Conservation (phyloP, 768 basidiomycete species). For the Kwoniella heveanensis region DNA sequence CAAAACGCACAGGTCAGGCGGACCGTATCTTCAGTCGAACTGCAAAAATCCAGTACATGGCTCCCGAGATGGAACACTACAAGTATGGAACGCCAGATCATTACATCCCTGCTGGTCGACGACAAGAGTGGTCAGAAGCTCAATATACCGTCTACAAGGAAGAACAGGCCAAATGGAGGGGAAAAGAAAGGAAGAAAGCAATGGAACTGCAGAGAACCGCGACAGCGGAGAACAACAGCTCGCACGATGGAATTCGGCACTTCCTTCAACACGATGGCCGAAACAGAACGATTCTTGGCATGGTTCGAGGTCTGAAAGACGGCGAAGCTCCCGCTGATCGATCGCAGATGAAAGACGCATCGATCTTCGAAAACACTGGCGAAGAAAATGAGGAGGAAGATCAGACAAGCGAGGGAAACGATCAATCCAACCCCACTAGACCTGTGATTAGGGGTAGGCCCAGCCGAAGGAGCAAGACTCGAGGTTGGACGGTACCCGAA, state of each 20-base stretch:
- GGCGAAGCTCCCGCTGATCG: constrained; percentile 8
- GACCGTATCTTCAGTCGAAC: constrained; percentile 10
- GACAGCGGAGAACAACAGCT: not conserved
- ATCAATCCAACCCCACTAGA: not conserved
- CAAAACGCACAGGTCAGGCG: not conserved
- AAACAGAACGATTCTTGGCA: constrained; percentile 4
- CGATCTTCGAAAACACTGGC: not conserved
- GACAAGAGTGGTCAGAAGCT: constrained; percentile 22
- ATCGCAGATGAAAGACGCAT: not conserved
- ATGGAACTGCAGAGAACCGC: not conserved
- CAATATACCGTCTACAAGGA: constrained; percentile 36
- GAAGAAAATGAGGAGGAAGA: not conserved
- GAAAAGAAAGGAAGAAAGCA: not conserved
- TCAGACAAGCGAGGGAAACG: not conserved
- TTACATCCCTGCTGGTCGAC: constrained; percentile 26
- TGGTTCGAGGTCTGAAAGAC: constrained; percentile 7
- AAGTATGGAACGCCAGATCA: not conserved
- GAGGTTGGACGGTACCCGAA: constrained; percentile 8
- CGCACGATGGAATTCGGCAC: not conserved
- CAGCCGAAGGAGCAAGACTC: not conserved
- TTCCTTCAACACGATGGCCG: not conserved
- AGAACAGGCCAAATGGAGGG: constrained; percentile 23
- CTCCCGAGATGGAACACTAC: not conserved
- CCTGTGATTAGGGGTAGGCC: not conserved
- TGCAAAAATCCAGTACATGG: not conserved